These are phyloP conservation scores for Phragmites australis DNA, from an alignment of 176 grass and related monocot genomes.

Conservation along the genomic window DNA sequence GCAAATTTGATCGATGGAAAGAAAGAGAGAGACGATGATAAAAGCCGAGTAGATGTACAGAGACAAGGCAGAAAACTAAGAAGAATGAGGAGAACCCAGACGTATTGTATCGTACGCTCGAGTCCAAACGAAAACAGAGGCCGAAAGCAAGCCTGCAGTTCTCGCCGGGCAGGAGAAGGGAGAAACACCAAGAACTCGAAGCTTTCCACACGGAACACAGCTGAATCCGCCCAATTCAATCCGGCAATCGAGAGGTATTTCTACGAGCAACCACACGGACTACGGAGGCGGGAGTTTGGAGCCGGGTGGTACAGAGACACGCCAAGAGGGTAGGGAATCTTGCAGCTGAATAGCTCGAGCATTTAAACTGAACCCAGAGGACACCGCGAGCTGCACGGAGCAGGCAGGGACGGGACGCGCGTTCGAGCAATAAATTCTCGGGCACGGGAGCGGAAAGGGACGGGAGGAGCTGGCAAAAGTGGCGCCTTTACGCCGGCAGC, in stretches of 20 bases:
- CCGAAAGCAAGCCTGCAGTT: constrained; percentile 21
- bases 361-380: constrained; percentile 41
- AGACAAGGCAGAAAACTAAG: constrained; percentile 15
- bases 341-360: constrained; percentile 5
- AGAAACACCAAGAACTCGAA: constrained; percentile 41
- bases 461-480: constrained; percentile 46
- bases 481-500: constrained; percentile 40
- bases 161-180: neutral
- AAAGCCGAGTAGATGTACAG: constrained; percentile 2
- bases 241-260: constrained; percentile 8
- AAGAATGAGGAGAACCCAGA: constrained; percentile 10
- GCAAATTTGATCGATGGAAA: neutral
- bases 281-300: constrained; percentile 16
- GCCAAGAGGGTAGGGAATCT: constrained; percentile 35
- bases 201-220: constrained; percentile 37
- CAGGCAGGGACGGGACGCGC: constrained; percentile 10
- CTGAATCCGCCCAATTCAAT: neutral
- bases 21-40: constrained; percentile 12
- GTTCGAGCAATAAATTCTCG: constrained; percentile 56
- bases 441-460: constrained; percentile 54
- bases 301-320: neutral
- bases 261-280: neutral
- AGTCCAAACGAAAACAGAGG: constrained; percentile 11
- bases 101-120: neutral
- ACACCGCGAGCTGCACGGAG: constrained; percentile 7